Base-by-base conservation (phyloP, 2,329 filamentous ascomycete species). In the Botrytis fragariae region DNA sequence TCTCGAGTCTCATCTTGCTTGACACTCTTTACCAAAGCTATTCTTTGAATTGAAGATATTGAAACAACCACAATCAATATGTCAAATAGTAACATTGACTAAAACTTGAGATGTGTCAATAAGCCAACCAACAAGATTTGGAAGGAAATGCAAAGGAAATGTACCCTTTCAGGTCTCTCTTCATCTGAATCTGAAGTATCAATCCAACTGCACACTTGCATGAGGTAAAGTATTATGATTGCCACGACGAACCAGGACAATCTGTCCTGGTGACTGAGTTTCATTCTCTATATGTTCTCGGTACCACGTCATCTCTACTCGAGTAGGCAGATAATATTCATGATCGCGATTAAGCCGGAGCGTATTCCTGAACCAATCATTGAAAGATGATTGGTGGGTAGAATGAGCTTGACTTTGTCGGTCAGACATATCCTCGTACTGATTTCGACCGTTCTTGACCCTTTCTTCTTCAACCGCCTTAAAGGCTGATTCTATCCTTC, bases 341-440 rank as follows among this genome's bases (percentile, higher is more conserved):
- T 81, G 92, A 93, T 93, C 93, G 91, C 93, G 92, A 97, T 96
- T 97, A 97, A 98, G 95, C 95, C 94, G 95, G 95, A 97, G 94
- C 93, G 89, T 89, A 91, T 91, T 91, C 90, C 95, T 91, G 93
- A 91, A 90, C 88, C 90, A 87, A 86, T 86, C 84, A 84, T 89
- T 86, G 93, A 97, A 85, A 97, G 92, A 89, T 86, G 82, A 82
- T 84, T 86, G 90, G 90, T 92, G 93, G 91, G 90, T 97, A 92
- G 93, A 91, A 89, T 91, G 88, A 86, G 93, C 89, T 97, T 97
- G 95, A 97, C 93, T 97, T 93, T 93, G 93, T 81, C 79, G 80
- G 78, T 81, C 79, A 74, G 75, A 82, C 80, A 82, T 78, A 65
- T 69, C 42, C 45, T 68, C 29, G 10, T 69, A 37, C 48, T 69